Conservation (phyloP, 2,329 filamentous ascomycete genomes). For the Epichloe gansuensis region DNA sequence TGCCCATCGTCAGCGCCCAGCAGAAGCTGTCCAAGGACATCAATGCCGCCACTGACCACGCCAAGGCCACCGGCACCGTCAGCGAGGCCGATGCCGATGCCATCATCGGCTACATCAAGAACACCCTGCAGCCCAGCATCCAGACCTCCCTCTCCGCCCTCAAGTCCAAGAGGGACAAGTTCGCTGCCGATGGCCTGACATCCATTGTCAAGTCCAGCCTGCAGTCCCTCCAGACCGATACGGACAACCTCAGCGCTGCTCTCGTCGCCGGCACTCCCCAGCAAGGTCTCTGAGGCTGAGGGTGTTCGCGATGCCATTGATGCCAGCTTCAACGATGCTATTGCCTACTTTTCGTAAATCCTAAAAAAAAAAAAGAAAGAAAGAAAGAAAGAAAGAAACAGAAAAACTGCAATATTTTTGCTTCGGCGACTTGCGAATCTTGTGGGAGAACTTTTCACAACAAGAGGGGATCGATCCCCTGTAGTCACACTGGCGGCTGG, state of each 20-base stretch:
- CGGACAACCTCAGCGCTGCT: not conserved
- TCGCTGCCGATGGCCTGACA: not conserved
- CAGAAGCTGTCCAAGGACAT: not conserved
- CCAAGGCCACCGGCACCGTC: not conserved
- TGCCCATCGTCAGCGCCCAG: not conserved
- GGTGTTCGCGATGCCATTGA: not conserved
- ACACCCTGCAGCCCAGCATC: not conserved
- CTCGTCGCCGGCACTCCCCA: not conserved
- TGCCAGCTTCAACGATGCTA: not conserved
- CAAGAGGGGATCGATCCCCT: too few relatives aligned
- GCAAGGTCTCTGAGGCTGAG: not conserved
- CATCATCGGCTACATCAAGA: not conserved
- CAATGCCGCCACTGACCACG: not conserved
- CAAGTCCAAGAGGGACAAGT: not conserved
- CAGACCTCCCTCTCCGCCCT: not conserved
- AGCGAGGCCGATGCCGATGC: not conserved
- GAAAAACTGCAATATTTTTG: too few relatives aligned
- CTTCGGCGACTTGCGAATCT: too few relatives aligned
- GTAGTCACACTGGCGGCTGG: too few relatives aligned
- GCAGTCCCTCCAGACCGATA: not conserved
- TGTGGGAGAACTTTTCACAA: too few relatives aligned
- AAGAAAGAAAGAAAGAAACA: too few relatives aligned
- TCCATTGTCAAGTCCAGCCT: not conserved
- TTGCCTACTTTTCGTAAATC: not conserved
- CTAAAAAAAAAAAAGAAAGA: too few relatives aligned